phyloP scores from a whole-genome alignment of 108 stramenopile species.

The Skeletonema costatum region DNA sequence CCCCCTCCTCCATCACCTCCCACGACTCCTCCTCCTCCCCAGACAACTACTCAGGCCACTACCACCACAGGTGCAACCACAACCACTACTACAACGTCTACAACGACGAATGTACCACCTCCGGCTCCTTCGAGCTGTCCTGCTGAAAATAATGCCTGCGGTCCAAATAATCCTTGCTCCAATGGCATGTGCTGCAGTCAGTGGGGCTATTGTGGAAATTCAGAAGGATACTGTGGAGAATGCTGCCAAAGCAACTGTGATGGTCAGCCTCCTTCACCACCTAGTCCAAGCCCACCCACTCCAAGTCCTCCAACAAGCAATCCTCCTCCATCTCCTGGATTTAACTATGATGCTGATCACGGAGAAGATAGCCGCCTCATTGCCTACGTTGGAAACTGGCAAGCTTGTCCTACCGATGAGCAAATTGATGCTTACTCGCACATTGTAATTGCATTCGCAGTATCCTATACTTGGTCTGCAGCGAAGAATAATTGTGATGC shows the following conservation, averaged over 20 bases:
- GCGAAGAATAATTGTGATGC: constrained; percentile 41
- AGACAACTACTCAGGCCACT: not conserved
- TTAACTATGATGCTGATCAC: constrained; percentile 21
- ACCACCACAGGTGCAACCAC: not conserved
- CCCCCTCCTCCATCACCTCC: not conserved
- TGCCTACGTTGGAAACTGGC: constrained; percentile 70
- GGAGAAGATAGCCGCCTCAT: constrained; percentile 54
- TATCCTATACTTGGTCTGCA: constrained; percentile 49
- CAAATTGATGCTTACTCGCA: constrained; percentile 59
- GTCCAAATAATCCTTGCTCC: constrained; percentile 1
- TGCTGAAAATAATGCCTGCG: not conserved
- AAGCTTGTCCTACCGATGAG: constrained; percentile 54
- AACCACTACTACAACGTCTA: not conserved
- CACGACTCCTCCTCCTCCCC: not conserved
- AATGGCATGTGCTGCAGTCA: constrained; percentile 39
- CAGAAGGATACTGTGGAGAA: constrained; percentile 28
- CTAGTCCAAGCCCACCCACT: constrained; percentile 24
- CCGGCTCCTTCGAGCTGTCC: not conserved
- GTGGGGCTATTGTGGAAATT: constrained; percentile 50
- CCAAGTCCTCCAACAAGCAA: constrained; percentile 10
- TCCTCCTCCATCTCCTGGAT: constrained; percentile 3
- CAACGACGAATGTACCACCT: not conserved
- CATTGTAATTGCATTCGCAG: constrained; percentile 63
- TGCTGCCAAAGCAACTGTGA: constrained; percentile 38
- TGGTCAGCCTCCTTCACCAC: constrained; percentile 13